These are phyloP conservation scores for Hyaloperonospora brassicae DNA, from an alignment of 352 stramenopile species.

Conservation along the genomic window DNA sequence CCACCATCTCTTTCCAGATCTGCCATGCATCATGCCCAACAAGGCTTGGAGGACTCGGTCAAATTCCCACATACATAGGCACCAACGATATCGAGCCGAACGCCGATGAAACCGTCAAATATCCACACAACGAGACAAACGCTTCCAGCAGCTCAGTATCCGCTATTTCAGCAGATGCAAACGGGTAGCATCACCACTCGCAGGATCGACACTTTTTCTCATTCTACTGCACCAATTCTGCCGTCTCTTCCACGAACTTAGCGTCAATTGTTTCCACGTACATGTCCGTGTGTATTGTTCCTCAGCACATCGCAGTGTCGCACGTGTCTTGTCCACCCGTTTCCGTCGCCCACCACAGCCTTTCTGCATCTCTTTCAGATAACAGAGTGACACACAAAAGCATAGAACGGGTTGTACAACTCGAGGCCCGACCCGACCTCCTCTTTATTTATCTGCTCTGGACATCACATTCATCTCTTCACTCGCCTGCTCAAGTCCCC, in stretches of 20 bases:
- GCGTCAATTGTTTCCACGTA: slow-evolving; percentile 77
- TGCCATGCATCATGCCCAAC: no score
- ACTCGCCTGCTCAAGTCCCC: no score
- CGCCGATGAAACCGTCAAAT: no score
- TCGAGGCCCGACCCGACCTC: no score
- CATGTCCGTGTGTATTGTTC: slow-evolving; percentile 72
- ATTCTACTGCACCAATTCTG: slow-evolving; percentile 23
- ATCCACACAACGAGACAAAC: neutral
- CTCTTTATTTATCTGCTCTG: slow-evolving; percentile 37
- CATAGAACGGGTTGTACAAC: no score
- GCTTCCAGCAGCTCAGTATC: slow-evolving; percentile 57
- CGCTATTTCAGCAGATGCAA: slow-evolving; percentile 40
- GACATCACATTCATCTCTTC: no score
- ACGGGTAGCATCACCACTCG: slow-evolving; percentile 79
- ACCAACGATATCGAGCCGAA: no score
- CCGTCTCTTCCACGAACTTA: slow-evolving; percentile 52
- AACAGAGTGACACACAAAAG: no score
- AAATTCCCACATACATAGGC: no score
- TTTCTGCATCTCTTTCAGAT: no score
- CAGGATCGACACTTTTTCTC: slow-evolving; percentile 55
- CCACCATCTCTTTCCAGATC: no score
- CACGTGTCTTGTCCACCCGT: slow-evolving; percentile 74
- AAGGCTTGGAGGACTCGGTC: no score
- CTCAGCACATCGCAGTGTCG: slow-evolving; percentile 74
- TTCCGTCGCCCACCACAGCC: slow-evolving; percentile 74